phyloP scores from a whole-genome alignment of 768 basidiomycete genomes.

The Pleurotus salmoneostramineus region DNA sequence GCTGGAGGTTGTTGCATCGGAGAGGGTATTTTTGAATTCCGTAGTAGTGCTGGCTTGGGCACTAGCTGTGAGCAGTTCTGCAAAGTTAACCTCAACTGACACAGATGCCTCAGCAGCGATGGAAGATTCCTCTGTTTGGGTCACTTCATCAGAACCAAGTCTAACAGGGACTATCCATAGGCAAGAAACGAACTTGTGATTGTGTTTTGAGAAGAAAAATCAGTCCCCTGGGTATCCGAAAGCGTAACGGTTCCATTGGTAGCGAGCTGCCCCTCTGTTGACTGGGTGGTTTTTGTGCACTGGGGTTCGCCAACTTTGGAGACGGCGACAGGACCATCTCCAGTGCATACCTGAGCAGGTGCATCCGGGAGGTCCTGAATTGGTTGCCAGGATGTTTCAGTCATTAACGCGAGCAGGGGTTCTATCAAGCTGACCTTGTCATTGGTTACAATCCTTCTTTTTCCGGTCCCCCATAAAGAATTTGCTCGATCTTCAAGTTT shows the following conservation, averaged over 20 bases:
- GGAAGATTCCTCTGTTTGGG: background rate
- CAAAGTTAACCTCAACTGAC: background rate
- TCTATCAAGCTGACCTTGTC: background rate
- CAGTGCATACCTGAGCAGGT: background rate
- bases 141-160: background rate
- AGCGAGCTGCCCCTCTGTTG: background rate
- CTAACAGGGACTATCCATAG: too few relatives aligned
- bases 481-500: slow-evolving; percentile 4
- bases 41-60: background rate
- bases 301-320: background rate
- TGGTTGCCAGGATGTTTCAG: background rate
- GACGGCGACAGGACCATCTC: background rate
- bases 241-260: slow-evolving; percentile 6
- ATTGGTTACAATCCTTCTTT: slow-evolving; percentile 9
- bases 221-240: background rate
- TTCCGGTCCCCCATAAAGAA: slow-evolving; percentile 8
- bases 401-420: background rate
- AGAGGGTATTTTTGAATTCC: background rate
- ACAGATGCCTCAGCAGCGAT: background rate
- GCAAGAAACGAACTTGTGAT: background rate
- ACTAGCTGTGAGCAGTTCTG: background rate
- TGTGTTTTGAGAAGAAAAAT: background rate
- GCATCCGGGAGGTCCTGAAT: background rate
- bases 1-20: background rate
- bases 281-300: background rate